Evolutionary conservation across 345 rosid genomes (phyloP).

Genomic region (Salix udensis): DNA sequence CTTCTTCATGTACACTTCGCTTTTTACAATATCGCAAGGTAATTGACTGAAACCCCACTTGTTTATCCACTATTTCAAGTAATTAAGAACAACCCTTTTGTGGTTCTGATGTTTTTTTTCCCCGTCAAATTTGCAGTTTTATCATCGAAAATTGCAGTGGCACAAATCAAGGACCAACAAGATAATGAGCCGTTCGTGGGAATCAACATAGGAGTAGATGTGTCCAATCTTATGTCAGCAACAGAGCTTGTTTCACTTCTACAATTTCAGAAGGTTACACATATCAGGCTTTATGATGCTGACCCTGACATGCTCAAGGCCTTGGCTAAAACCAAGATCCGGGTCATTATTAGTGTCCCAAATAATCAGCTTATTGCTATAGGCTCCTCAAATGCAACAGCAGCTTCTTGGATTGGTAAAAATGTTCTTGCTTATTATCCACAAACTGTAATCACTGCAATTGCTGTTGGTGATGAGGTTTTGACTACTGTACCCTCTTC

Average conservation of each 20-base stretch:
- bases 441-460: slow-evolving; percentile 57
- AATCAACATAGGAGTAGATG: slow-evolving; percentile 77
- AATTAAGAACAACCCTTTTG: not conserved
- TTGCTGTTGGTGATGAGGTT: slow-evolving; percentile 92
- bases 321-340: slow-evolving; percentile 79
- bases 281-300: slow-evolving; percentile 76
- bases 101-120: not conserved
- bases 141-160: slow-evolving; percentile 17
- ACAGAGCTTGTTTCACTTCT: slow-evolving; percentile 57
- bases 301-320: slow-evolving; percentile 73
- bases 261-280: slow-evolving; percentile 66
- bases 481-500: slow-evolving; percentile 85
- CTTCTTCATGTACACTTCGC: slow-evolving; percentile 11
- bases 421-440: slow-evolving; percentile 85
- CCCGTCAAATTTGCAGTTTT: slow-evolving; percentile 16
- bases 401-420: slow-evolving; percentile 80
- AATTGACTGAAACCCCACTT: slow-evolving; percentile 10
- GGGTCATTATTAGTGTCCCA: slow-evolving; percentile 80
- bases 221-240: slow-evolving; percentile 49
- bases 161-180: slow-evolving; percentile 31
- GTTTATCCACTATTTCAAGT: not conserved
- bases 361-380: slow-evolving; percentile 92
- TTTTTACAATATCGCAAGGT: slow-evolving; percentile 20
- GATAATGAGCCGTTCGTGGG: slow-evolving; percentile 78
- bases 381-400: slow-evolving; percentile 82